phyloP scores from a whole-genome alignment of 768 basidiomycete genomes.

The Lactarius tabidus region DNA sequence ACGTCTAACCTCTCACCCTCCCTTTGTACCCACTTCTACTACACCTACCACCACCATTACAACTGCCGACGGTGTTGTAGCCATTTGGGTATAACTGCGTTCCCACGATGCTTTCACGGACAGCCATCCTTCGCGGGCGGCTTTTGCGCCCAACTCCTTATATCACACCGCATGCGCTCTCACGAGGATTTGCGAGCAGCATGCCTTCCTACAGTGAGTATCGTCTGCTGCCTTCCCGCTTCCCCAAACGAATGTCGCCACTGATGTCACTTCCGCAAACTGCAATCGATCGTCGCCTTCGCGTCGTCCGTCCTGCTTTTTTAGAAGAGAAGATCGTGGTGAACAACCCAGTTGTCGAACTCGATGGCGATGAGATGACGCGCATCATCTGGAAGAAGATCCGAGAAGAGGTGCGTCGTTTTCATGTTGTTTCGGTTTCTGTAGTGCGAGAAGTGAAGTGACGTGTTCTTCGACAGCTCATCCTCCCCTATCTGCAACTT shows the following conservation, averaged over 20 bases:
- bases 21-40: background rate
- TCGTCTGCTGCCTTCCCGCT: background rate
- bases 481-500: slow-evolving; percentile 89
- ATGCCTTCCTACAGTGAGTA: slow-evolving; percentile 22
- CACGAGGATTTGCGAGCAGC: slow-evolving; percentile 22
- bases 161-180: background rate
- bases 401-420: slow-evolving; percentile 80
- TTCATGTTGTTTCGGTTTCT: background rate
- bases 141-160: slow-evolving; percentile 7
- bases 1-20: background rate
- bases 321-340: slow-evolving; percentile 64
- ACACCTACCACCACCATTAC: slow-evolving; percentile 2
- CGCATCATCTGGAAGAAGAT: slow-evolving; percentile 99
- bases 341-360: slow-evolving; percentile 86
- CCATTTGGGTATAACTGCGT: background rate
- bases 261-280: background rate
- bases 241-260: background rate
- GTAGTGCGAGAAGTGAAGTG: background rate
- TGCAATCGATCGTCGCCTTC: background rate
- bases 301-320: background rate
- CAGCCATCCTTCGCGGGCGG: slow-evolving; percentile 8
- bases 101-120: slow-evolving; percentile 22
- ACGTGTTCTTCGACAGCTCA: slow-evolving; percentile 57
- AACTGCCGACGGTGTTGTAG: background rate
- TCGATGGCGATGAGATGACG: slow-evolving; percentile 99